A percentile compares a stretch with the other conserved stretches of the same genome.
Evolutionary conservation across 768 basidiomycete genomes (phyloP).

Genomic region (Aureoboletus auriporus): DNA sequence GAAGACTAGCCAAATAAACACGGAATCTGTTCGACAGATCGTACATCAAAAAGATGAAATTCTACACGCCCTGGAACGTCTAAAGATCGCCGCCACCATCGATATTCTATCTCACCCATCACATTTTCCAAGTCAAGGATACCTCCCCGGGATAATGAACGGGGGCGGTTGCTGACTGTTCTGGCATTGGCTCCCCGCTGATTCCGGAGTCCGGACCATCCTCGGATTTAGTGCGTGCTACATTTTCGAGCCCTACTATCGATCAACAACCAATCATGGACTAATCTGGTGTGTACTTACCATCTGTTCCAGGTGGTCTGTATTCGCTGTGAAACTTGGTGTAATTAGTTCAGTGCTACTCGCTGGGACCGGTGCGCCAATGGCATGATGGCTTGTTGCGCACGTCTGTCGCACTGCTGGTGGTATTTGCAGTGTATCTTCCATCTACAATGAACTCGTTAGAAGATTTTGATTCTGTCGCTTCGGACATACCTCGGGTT

Average conservation of each 20-base stretch:
- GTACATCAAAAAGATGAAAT: too few relatives aligned
- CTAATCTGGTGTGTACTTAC: neutral
- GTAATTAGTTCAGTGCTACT: neutral
- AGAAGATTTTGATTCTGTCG: neutral
- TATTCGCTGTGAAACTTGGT: too few relatives aligned
- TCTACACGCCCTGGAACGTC: too few relatives aligned
- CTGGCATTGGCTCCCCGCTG: too few relatives aligned
- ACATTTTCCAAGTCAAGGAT: conserved; percentile 8
- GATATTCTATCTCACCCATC: too few relatives aligned
- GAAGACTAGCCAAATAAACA: too few relatives aligned
- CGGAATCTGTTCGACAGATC: too few relatives aligned
- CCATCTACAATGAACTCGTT: conserved; percentile 20
- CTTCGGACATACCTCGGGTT: conserved; percentile 39
- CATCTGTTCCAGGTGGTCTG: too few relatives aligned
- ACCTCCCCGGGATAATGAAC: conserved; percentile 16
- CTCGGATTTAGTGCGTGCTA: too few relatives aligned
- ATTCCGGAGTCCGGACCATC: too few relatives aligned
- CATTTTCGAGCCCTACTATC: neutral
- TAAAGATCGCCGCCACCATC: too few relatives aligned
- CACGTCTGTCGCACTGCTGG: conserved; percentile 8
- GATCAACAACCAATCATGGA: neutral
- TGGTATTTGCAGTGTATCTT: conserved; percentile 20
- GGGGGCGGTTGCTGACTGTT: conserved; percentile 12
- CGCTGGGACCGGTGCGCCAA: conserved; percentile 6
- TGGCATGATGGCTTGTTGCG: conserved; percentile 34